A percentile compares a stretch with the other conserved stretches of the same genome.
Conservation (phyloP, 2,329 filamentous ascomycete species). For the Emergomyces pasteurianus region DNA sequence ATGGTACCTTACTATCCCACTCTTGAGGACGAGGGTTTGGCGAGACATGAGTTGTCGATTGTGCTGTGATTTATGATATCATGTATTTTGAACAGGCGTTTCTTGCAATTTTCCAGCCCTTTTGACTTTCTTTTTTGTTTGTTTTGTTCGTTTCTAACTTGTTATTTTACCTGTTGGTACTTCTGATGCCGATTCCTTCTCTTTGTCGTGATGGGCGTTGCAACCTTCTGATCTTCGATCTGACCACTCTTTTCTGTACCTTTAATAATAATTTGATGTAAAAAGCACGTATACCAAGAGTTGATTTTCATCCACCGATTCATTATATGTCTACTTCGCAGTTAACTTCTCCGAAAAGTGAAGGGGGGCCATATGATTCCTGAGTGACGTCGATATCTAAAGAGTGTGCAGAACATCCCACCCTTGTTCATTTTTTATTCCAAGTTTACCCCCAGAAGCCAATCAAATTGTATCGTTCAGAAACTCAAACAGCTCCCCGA, state of each 20-base stretch:
- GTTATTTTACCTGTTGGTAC: neutral
- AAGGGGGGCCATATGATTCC: neutral
- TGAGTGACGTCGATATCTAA: neutral
- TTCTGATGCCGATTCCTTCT: neutral
- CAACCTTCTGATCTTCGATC: neutral
- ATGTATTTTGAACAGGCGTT: neutral
- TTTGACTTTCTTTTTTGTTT: neutral
- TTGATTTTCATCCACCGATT: neutral
- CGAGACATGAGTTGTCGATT: constrained; percentile 70
- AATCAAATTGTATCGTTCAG: too few species aligned
- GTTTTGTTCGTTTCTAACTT: neutral
- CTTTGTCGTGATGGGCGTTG: neutral
- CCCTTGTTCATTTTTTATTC: too few species aligned
- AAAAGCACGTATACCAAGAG: neutral
- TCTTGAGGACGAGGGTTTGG: constrained; percentile 66
- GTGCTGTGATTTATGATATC: constrained; percentile 47
- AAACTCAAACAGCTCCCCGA: too few species aligned
- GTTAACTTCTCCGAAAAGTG: neutral
- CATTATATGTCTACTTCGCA: neutral
- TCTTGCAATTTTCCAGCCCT: neutral
- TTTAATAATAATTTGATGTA: neutral
- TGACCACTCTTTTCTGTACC: neutral
- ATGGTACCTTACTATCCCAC: constrained; percentile 96
- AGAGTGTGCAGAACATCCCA: too few species aligned
- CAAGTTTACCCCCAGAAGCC: too few species aligned